Base-by-base conservation (phyloP, 139 green algal genomes). In the Coccomyxa sp. region DNA sequence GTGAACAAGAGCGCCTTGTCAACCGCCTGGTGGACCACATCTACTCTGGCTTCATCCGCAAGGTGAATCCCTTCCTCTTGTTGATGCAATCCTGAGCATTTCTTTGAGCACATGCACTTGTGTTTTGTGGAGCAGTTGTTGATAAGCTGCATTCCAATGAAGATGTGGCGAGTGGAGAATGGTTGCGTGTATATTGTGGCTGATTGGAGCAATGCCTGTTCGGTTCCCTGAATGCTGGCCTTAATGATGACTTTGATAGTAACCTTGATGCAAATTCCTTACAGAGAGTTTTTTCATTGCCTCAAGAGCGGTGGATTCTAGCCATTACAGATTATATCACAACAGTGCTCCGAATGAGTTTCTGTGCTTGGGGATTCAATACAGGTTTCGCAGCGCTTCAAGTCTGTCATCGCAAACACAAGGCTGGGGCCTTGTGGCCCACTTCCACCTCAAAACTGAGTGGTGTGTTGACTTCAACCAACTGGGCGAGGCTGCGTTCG, bases 11-110 rank as follows among this genome's bases (percentile, higher is more conserved):
- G 27, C 18, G 13, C 10, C 81, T 84, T 67, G 28, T 78, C 68
- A 83, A 87, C 30, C n/a, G 21, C n/a, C 51, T 85, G 1, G 57
- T 85, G 63, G 85, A 88, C 67, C 18, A 71, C 76, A 77, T 85
- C 21, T 88, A 88, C 81, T 27, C 38, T 18, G 58, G 79, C 57
- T 89, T 89, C 67, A 51, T 81, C 75, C 17, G 18, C 9, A 82
- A 81, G 77, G 79, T 82, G 32, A 23, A 58, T 14, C 27, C 27
- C 30, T 1, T 31, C 11, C 1, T 27, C 25, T 10, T 38, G 3
- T 1, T 21, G 3, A 32, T 38, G n/a, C 74, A 25, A 3, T 27
- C 67, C 7, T 1, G 23, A 3, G 1, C 25, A 23, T 38, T 78
- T 10, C 25, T 38, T 1, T 16, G 10, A 78, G n/a, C 74, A 23